Percentiles rank a stretch among this genome's conserved stretches.
Evolutionary conservation across 768 basidiomycete genomes (phyloP).

Genomic region (Xerocomellus amylosporus): DNA sequence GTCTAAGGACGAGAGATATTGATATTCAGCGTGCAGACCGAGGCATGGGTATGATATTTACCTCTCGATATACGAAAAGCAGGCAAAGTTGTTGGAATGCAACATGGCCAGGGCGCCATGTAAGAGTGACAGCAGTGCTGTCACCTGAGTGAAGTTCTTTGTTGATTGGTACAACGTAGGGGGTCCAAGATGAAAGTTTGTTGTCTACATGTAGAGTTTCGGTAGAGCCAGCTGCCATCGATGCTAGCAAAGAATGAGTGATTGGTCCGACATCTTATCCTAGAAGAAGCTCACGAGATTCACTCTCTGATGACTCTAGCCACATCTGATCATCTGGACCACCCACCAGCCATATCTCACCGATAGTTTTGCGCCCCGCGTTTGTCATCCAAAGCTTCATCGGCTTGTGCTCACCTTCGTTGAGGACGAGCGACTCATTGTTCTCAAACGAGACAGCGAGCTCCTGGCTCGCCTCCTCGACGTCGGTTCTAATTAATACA

Average conservation of each 20-base stretch:
- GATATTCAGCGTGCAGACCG: slow-evolving; percentile 1
- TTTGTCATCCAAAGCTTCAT: slow-evolving; percentile 64
- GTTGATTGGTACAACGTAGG: slow-evolving; percentile 45
- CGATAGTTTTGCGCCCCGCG: slow-evolving; percentile 54
- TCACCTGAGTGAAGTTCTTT: slow-evolving; percentile 46
- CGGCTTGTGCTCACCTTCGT: slow-evolving; percentile 65
- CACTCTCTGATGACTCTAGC: slow-evolving; percentile 35
- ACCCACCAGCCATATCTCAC: slow-evolving; percentile 69
- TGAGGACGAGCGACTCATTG: slow-evolving; percentile 48
- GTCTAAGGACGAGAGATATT: slow-evolving; percentile 34
- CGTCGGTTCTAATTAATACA: slow-evolving; percentile 52
- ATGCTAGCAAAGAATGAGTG: slow-evolving; percentile 16
- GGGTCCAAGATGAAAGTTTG: slow-evolving; percentile 46
- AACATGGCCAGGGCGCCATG: slow-evolving; percentile 48
- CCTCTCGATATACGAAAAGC: slow-evolving; percentile 68
- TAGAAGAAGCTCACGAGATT: slow-evolving; percentile 14
- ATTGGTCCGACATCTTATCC: background rate
- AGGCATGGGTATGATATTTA: slow-evolving; percentile 21
- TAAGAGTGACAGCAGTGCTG: slow-evolving; percentile 48
- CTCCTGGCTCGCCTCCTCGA: slow-evolving; percentile 64
- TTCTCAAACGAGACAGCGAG: slow-evolving; percentile 57
- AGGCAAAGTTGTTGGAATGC: slow-evolving; percentile 54
- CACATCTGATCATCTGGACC: slow-evolving; percentile 64
- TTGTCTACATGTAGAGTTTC: slow-evolving; percentile 52
- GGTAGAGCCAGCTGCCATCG: slow-evolving; percentile 12